phyloP scores from a whole-genome alignment of 179 eudicot genomes.

The Drosera spatulata region DNA sequence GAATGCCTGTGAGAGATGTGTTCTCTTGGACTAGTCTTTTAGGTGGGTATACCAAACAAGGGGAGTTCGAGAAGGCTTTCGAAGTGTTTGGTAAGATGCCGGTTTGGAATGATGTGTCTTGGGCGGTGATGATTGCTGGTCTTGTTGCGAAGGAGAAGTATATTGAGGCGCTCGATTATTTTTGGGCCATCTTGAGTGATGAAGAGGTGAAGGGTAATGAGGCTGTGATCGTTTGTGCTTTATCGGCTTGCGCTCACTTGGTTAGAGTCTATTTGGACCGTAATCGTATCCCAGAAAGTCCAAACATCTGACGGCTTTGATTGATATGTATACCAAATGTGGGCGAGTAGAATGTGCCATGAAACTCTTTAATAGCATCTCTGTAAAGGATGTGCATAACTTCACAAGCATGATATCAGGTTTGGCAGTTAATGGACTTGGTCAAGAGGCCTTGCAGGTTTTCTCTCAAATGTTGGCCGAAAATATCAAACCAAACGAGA shows the following conservation, averaged over 20 bases:
- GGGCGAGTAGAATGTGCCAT: slow-evolving; percentile 46
- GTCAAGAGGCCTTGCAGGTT: slow-evolving; percentile 27
- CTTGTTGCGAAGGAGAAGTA: too few species aligned
- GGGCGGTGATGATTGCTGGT: too few species aligned
- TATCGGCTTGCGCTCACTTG: slow-evolving; percentile 57
- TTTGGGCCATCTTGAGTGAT: too few species aligned
- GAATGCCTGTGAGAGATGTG: slow-evolving; percentile 53
- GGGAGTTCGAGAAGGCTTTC: slow-evolving; percentile 59
- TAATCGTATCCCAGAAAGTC: slow-evolving; percentile 12
- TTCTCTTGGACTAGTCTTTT: slow-evolving; percentile 80
- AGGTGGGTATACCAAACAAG: slow-evolving; percentile 40
- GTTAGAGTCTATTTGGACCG: slow-evolving; percentile 49
- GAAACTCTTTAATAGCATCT: slow-evolving; percentile 52
- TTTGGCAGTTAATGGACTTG: slow-evolving; percentile 57
- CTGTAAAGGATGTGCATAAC: slow-evolving; percentile 42
- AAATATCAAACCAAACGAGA: slow-evolving; percentile 47
- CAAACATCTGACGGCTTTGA: slow-evolving; percentile 43
- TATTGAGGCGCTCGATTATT: too few species aligned
- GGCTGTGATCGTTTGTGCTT: slow-evolving; percentile 49
- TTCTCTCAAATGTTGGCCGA: slow-evolving; percentile 42
- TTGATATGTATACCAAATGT: slow-evolving; percentile 79
- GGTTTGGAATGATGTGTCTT: slow-evolving; percentile 18
- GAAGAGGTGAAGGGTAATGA: slow-evolving; percentile 30
- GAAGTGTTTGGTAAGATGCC: slow-evolving; percentile 44
- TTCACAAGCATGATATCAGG: slow-evolving; percentile 81